Percentiles rank a stretch among this genome's conserved stretches.
Evolutionary conservation across 2,329 filamentous ascomycete species (phyloP).

Genomic region (Penicillium polonicum): DNA sequence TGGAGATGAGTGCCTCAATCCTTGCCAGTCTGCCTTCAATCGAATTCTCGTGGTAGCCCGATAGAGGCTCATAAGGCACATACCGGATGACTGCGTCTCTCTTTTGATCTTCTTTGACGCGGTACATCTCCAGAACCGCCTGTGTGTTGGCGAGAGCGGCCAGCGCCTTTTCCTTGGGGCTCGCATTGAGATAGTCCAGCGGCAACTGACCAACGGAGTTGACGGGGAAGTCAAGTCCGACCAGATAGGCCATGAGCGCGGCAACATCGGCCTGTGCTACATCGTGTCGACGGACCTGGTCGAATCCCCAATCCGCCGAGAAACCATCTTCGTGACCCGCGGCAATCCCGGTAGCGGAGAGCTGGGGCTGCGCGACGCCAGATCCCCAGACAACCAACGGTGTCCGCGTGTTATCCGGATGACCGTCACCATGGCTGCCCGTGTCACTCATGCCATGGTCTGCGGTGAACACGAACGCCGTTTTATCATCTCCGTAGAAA

Average conservation of each 20-base stretch:
- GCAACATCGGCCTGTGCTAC: constrained; percentile 93
- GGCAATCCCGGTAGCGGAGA: constrained; percentile 56
- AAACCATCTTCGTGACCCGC: constrained; percentile 84
- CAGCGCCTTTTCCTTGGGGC: constrained; percentile 73
- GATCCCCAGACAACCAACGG: constrained; percentile 92
- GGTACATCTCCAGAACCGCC: constrained; percentile 92
- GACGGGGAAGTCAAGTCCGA: constrained; percentile 83
- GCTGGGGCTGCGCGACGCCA: constrained; percentile 74
- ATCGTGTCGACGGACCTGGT: constrained; percentile 80
- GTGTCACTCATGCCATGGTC: constrained; percentile 99
- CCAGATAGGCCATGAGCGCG: constrained; percentile 90
- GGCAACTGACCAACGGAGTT: constrained; percentile 96
- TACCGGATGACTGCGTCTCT: constrained; percentile 72
- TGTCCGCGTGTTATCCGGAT: constrained; percentile 94
- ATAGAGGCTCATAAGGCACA: constrained; percentile 70
- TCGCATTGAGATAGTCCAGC: constrained; percentile 73
- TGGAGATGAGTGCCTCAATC: constrained; percentile 67
- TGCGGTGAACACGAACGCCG: constrained; percentile 93
- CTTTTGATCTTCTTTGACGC: constrained; percentile 87
- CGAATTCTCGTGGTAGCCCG: constrained; percentile 57
- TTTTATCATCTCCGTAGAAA: constrained; percentile 82
- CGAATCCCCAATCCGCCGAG: constrained; percentile 83
- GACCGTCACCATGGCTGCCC: constrained; percentile 97
- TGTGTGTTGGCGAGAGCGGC: constrained; percentile 81
- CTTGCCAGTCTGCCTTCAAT: constrained; percentile 65